Conservation (phyloP, 257 asterid genomes). For the Solanum pennellii region DNA sequence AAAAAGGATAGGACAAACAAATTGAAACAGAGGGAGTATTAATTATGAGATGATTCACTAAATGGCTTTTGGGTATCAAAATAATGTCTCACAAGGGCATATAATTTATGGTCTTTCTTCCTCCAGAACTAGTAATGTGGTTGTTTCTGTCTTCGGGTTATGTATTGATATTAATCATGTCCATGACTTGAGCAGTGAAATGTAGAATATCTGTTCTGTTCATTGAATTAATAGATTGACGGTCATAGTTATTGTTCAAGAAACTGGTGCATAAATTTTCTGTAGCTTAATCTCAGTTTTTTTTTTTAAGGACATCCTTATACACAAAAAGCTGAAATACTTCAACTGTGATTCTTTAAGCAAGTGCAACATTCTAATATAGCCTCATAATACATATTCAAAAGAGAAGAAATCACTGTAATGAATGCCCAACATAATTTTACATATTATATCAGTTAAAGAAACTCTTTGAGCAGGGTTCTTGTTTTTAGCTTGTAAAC, state of each 20-base stretch:
- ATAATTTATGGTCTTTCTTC: not conserved
- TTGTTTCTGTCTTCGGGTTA: not conserved
- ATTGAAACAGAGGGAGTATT: not conserved
- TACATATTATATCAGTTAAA: not conserved
- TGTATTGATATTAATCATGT: not conserved
- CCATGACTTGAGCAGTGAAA: not conserved
- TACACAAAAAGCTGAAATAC: not conserved
- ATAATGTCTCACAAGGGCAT: not conserved
- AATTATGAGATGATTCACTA: not conserved
- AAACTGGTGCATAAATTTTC: not conserved
- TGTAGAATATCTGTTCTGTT: not conserved
- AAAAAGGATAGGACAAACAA: not conserved
- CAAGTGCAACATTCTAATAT: not conserved
- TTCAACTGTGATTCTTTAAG: not conserved
- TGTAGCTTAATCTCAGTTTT: not conserved
- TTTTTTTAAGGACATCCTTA: not conserved
- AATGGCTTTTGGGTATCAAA: not conserved
- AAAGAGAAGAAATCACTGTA: not conserved
- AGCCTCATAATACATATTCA: not conserved
- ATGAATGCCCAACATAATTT: not conserved
- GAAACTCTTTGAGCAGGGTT: not conserved
- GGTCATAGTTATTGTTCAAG: not conserved
- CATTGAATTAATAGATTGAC: not conserved
- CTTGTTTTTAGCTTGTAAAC: not conserved
- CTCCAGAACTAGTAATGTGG: not conserved